A percentile compares a stretch with the other conserved stretches of the same genome.
phyloP scores from a whole-genome alignment of 257 asterid species.

The Vinca minor region DNA sequence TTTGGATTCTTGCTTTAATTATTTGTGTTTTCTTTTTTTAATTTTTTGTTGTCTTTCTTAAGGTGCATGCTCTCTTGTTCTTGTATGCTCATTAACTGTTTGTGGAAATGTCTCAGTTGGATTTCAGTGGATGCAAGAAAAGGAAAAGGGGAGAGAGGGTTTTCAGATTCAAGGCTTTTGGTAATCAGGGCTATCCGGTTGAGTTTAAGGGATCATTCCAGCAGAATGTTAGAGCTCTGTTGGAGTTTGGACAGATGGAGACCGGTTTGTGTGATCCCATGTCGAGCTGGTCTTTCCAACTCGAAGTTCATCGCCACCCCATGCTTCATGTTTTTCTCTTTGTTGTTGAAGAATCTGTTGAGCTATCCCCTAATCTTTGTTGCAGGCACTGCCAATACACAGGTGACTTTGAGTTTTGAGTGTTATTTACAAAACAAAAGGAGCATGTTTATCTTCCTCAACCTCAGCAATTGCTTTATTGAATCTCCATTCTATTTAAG shows the following conservation, averaged over 20 bases:
- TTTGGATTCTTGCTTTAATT: constrained; percentile 15
- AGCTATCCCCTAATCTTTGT: constrained; percentile 44
- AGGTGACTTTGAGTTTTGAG: constrained; percentile 34
- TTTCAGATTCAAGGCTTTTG: constrained; percentile 70
- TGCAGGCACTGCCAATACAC: constrained; percentile 84
- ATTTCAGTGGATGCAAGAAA: constrained; percentile 52
- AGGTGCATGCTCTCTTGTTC: too few species aligned
- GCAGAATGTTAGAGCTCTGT: constrained; percentile 55
- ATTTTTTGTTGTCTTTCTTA: not conserved
- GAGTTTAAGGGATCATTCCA: constrained; percentile 59
- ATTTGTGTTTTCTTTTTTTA: not conserved
- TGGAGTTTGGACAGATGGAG: constrained; percentile 65
- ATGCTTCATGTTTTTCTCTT: constrained; percentile 43
- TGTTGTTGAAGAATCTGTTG: constrained; percentile 78
- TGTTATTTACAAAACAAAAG: not conserved
- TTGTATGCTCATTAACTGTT: not conserved
- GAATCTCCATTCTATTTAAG: not conserved
- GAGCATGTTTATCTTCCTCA: not conserved
- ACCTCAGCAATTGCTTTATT: not conserved
- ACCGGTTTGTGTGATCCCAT: constrained; percentile 35
- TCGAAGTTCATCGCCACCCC: constrained; percentile 75
- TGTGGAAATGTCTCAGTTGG: constrained; percentile 47
- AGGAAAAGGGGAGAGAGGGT: constrained; percentile 75
- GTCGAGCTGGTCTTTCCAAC: constrained; percentile 80
- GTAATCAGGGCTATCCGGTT: constrained; percentile 66